These are phyloP conservation scores for Thraustotheca clavata DNA, from an alignment of 352 stramenopile genomes.

Conservation along the genomic window DNA sequence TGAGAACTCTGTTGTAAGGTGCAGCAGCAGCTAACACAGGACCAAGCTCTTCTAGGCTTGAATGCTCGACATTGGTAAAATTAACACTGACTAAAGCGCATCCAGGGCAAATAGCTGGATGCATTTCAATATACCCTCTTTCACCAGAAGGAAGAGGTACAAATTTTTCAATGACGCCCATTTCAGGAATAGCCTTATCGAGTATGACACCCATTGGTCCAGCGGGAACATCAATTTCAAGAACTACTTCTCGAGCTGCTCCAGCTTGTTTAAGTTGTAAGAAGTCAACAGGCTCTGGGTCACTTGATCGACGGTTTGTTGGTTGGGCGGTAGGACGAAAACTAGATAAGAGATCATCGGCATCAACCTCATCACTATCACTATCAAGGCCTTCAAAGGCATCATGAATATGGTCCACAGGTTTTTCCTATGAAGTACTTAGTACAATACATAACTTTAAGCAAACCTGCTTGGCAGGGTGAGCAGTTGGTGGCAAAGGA, in stretches of 20 bases:
- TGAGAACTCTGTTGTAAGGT: slow-evolving; percentile 48
- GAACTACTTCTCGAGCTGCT: slow-evolving; percentile 61
- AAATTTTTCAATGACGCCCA: slow-evolving; percentile 74
- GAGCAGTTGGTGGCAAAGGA: slow-evolving; percentile 20
- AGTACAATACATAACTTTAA: neutral
- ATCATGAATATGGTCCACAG: slow-evolving; percentile 61
- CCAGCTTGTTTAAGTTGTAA: slow-evolving; percentile 26
- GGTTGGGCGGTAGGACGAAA: slow-evolving; percentile 14
- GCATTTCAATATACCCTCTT: slow-evolving; percentile 66
- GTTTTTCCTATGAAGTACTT: slow-evolving; percentile 20
- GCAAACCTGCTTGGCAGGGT: neutral
- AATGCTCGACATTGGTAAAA: slow-evolving; percentile 60
- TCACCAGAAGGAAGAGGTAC: slow-evolving; percentile 55
- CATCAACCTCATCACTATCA: slow-evolving; percentile 29
- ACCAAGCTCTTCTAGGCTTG: slow-evolving; percentile 56
- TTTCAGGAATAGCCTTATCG: slow-evolving; percentile 63
- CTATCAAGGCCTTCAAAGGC: slow-evolving; percentile 61
- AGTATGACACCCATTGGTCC: slow-evolving; percentile 78
- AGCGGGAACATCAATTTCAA: slow-evolving; percentile 70
- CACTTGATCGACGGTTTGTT: slow-evolving; percentile 19
- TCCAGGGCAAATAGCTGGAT: slow-evolving; percentile 68
- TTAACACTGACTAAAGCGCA: slow-evolving; percentile 76
- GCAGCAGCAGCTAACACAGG: slow-evolving; percentile 52
- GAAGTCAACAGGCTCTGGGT: slow-evolving; percentile 16
- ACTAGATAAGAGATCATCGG: slow-evolving; percentile 18